These are phyloP conservation scores for Chrysoporthe deuterocubensis DNA, from an alignment of 2,329 filamentous ascomycete genomes.

Conservation along the genomic window DNA sequence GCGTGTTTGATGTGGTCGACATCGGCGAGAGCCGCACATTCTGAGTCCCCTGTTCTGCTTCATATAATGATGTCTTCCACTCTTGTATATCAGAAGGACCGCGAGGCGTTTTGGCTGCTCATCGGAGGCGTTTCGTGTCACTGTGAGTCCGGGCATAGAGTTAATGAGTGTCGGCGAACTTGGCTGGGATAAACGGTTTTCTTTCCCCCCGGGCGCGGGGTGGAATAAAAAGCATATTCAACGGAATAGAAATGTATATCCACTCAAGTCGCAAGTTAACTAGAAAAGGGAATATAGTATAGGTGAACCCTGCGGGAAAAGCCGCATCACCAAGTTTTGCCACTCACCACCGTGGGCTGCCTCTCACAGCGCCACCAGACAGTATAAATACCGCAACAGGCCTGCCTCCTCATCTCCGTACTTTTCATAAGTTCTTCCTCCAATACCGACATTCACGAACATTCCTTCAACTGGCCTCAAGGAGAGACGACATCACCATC, in stretches of 20 bases:
- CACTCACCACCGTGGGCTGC: neutral
- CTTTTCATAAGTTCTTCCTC: neutral
- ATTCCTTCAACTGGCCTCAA: neutral
- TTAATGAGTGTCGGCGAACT: too few relatives aligned
- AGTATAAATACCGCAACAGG: neutral
- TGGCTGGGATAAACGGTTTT: too few relatives aligned
- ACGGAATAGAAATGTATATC: too few relatives aligned
- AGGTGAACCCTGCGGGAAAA: too few relatives aligned
- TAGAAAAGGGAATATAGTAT: too few relatives aligned
- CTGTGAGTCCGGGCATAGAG: too few relatives aligned
- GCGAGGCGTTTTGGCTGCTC: neutral
- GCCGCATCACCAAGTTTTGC: neutral
- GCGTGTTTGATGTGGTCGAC: constrained; percentile 80
- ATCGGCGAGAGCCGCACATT: constrained; percentile 85
- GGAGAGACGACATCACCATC: neutral
- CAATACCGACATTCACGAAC: neutral
- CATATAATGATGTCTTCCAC: neutral
- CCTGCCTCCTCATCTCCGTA: neutral
- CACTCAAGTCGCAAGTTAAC: too few relatives aligned
- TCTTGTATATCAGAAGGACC: neutral
- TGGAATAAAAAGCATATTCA: too few relatives aligned
- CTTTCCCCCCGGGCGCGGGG: too few relatives aligned
- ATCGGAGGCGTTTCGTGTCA: neutral
- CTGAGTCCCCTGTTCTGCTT: constrained; percentile 39
- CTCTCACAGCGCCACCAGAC: neutral